Base-by-base conservation (phyloP, 1,139 yeast genomes). In the Pichia terricola region DNA sequence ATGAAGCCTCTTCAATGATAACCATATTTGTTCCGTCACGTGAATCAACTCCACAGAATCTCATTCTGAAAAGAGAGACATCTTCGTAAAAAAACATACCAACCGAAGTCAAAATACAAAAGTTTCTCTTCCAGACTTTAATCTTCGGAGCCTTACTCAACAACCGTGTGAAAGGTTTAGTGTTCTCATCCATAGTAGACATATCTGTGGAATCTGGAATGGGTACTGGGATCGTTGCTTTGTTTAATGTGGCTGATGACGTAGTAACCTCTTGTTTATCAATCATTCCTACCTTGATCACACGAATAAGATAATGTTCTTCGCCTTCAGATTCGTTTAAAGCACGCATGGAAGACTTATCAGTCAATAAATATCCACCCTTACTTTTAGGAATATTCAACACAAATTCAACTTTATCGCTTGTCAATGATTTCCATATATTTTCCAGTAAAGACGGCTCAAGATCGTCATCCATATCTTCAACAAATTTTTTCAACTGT, bases 11-110 rank as follows among this genome's bases (percentile, higher is more conserved):
- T 38, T 59, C 63, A 32, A 61, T 49, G 4, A 59, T 45, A 5
- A 61, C 49, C 4, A 52, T 49, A 26, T 52, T 56, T n/a, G 46
- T 48, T 4, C 41, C 44, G 5, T 40, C 40, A 7, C 41, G 26
- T 34, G 43, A 41, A 39, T 26, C 27, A 25, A 33, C 8, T 8
- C 52, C 45, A 26, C 51, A 46, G 41, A 50, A 50, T 26, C 40
- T 51, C 60, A 58, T 56, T 41, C 53, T 55, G 42, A 61, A 60
- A 3, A 48, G 37, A 26, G 62, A 57, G 16, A 56, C 47, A 40
- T 61, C 61, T 36, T 69, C 72, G 53, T 67, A 72, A 30, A 72
- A 55, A 10, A 70, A 58, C 27, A 72, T 50, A 2, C 77, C 76
- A 48, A 69, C 63, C 1, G 70, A 58, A 0, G 78, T 73, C 39